Evolutionary conservation across 306 rosid genomes (phyloP).

Genomic region (barrel medic (Medicago truncatula)): DNA sequence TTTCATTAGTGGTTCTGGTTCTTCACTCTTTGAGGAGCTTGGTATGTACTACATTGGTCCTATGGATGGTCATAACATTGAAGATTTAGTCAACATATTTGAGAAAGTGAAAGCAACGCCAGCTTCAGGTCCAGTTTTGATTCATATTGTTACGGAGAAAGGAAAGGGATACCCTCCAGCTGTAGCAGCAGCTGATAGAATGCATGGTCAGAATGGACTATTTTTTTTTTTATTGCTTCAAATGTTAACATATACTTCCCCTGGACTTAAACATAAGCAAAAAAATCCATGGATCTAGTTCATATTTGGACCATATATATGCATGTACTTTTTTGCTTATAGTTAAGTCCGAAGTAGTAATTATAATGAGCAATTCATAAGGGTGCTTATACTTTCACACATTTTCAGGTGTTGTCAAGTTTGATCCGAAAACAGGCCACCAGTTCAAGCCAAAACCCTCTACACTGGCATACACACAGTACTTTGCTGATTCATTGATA

Average conservation of each 20-base stretch:
- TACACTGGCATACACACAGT: slow-evolving; percentile 78
- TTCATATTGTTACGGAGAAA: slow-evolving; percentile 86
- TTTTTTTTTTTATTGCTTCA: not conserved
- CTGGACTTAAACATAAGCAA: not conserved
- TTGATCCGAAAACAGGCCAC: slow-evolving; percentile 82
- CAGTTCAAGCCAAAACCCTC: slow-evolving; percentile 72
- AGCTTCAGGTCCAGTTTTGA: slow-evolving; percentile 88
- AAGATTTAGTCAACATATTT: slow-evolving; percentile 71
- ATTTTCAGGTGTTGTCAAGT: slow-evolving; percentile 80
- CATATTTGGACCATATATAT: not conserved
- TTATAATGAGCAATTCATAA: not conserved
- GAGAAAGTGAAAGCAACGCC: slow-evolving; percentile 76
- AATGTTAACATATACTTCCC: not conserved
- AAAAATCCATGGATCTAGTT: not conserved
- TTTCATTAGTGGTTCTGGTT: slow-evolving; percentile 76
- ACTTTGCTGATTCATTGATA: slow-evolving; percentile 84
- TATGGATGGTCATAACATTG: slow-evolving; percentile 81
- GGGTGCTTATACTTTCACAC: slow-evolving; percentile 16
- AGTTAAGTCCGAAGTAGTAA: not conserved
- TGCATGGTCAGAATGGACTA: slow-evolving; percentile 72
- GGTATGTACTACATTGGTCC: slow-evolving; percentile 93
- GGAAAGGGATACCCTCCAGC: slow-evolving; percentile 98
- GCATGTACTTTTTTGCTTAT: not conserved
- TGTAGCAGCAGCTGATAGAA: slow-evolving; percentile 78
- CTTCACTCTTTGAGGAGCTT: slow-evolving; percentile 92